A percentile compares a stretch with the other conserved stretches of the same genome.
Evolutionary conservation across 257 asterid genomes (phyloP).

Genomic region (Plantago major): DNA sequence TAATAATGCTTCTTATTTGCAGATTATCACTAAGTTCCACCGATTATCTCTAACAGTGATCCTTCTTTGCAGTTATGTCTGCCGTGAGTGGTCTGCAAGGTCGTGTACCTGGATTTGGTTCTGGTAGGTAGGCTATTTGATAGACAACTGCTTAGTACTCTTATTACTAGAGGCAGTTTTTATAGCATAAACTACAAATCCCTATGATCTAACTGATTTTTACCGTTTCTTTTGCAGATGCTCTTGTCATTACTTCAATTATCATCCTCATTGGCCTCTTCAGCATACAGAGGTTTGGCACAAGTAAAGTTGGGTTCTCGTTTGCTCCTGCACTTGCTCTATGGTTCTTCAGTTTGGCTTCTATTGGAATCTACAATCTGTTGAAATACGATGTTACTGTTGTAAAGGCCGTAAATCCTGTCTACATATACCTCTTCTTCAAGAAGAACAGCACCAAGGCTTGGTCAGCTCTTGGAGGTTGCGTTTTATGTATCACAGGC

Average conservation of each 20-base stretch:
- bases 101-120: constrained; percentile 73
- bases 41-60: constrained; percentile 13
- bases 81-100: constrained; percentile 94
- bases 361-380: constrained; percentile 80
- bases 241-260: constrained; percentile 77
- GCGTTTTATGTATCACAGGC: constrained; percentile 98
- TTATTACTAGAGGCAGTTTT: too few relatives aligned
- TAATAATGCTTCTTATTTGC: neutral
- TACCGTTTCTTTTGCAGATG: constrained; percentile 49
- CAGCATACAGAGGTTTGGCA: constrained; percentile 86
- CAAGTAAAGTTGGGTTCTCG: constrained; percentile 78
- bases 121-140: constrained; percentile 41
- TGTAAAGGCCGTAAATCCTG: constrained; percentile 76
- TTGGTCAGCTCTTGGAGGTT: constrained; percentile 98
- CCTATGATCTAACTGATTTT: neutral
- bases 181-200: neutral
- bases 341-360: constrained; percentile 86
- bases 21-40: neutral
- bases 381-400: constrained; percentile 62
- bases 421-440: constrained; percentile 76
- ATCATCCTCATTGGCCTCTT: constrained; percentile 71
- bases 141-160: too few relatives aligned
- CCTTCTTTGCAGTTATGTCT: constrained; percentile 76
- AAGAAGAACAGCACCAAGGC: constrained; percentile 53
- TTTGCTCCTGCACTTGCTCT: constrained; percentile 93